Percentiles rank a stretch among this genome's conserved stretches.
phyloP scores from a whole-genome alignment of 306 rosid species.

The Inga leiocalycina region DNA sequence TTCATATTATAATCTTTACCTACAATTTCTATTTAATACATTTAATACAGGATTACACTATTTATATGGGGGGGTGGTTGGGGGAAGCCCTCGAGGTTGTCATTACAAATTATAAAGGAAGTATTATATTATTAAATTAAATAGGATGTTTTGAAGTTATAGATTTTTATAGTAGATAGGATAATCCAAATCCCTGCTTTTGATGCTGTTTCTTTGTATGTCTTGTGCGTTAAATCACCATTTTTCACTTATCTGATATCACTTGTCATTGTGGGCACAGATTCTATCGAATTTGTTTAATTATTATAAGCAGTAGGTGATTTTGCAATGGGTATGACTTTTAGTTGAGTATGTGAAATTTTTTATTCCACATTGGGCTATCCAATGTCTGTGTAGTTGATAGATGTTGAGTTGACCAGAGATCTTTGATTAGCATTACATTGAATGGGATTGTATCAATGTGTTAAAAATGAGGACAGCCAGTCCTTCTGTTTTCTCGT shows the following conservation, averaged over 20 bases:
- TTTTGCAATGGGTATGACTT: neutral
- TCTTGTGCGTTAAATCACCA: neutral
- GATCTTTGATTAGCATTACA: neutral
- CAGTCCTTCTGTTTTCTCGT: neutral
- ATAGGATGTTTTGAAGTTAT: neutral
- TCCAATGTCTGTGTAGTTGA: neutral
- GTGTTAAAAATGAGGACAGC: neutral
- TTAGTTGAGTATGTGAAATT: neutral
- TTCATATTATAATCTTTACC: neutral
- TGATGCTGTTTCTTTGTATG: neutral
- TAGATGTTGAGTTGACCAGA: neutral
- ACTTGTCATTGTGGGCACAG: neutral
- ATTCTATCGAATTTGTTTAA: neutral
- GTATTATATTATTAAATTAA: neutral
- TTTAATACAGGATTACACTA: neutral
- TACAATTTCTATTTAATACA: neutral
- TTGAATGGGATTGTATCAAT: slow-evolving; percentile 2
- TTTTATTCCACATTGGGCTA: neutral
- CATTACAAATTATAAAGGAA: too few relatives aligned
- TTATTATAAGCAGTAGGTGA: neutral
- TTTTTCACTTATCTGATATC: neutral
- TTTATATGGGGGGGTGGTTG: too few relatives aligned
- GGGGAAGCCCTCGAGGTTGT: too few relatives aligned
- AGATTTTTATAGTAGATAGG: neutral
- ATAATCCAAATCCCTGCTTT: neutral